These are phyloP conservation scores for Colletotrichum australisinense DNA, from an alignment of 2,329 filamentous ascomycete species.

Conservation along the genomic window DNA sequence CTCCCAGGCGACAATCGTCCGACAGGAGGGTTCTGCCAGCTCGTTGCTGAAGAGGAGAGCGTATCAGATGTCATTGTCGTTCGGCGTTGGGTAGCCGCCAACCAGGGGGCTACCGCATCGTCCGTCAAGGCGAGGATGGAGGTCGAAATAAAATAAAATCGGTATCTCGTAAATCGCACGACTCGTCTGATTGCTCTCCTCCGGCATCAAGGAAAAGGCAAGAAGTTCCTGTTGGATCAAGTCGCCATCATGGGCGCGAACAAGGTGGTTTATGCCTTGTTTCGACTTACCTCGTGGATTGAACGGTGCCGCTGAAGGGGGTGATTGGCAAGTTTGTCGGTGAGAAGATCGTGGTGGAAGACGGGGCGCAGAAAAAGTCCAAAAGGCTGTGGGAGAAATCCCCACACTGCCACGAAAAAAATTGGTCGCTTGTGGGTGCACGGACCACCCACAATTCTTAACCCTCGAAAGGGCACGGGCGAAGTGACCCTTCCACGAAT, in stretches of 20 bases:
- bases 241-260: conserved; percentile 38
- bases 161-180: conserved; percentile 32
- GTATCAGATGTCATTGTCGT: conserved; percentile 59
- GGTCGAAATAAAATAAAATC: not conserved
- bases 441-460: conserved; percentile 51
- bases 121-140: conserved; percentile 20
- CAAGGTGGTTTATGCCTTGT: not conserved
- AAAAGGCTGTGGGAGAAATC: conserved; percentile 24
- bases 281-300: conserved; percentile 59
- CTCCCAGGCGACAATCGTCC: conserved; percentile 54
- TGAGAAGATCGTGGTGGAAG: conserved; percentile 37
- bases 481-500: conserved; percentile 29
- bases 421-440: conserved; percentile 52
- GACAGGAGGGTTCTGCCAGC: conserved; percentile 76
- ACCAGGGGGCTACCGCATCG: conserved; percentile 19
- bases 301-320: conserved; percentile 40
- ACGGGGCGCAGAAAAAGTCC: conserved; percentile 20
- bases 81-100: conserved; percentile 38
- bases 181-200: conserved; percentile 69
- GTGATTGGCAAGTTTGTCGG: conserved; percentile 42
- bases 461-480: conserved; percentile 44
- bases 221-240: conserved; percentile 49
- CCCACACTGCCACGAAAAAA: conserved; percentile 29
- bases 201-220: conserved; percentile 64
- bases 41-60: conserved; percentile 72